A percentile compares a stretch with the other conserved stretches of the same genome.
Evolutionary conservation across 1,139 yeast genomes (phyloP).

Genomic region (Lodderomyces parapsilosis): DNA sequence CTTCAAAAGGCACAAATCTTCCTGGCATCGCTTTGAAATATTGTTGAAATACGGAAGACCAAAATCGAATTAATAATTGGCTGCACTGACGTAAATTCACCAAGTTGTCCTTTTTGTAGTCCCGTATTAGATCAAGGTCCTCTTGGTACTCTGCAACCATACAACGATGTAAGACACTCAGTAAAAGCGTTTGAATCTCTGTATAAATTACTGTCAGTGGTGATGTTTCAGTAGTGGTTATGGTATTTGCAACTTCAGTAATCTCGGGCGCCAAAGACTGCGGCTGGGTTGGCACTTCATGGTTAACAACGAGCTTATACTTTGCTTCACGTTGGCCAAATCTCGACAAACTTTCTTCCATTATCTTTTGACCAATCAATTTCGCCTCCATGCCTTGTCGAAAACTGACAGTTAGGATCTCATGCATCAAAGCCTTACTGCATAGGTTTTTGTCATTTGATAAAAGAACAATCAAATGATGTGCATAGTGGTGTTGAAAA

Average conservation of each 20-base stretch:
- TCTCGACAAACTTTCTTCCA: constrained; percentile 36
- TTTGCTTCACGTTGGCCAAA: constrained; percentile 16
- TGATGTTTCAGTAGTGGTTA: background rate
- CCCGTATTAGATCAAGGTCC: constrained; percentile 48
- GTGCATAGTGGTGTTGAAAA: constrained; percentile 41
- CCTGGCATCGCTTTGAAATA: constrained; percentile 28
- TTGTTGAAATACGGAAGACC: constrained; percentile 59
- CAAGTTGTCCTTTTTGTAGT: constrained; percentile 39
- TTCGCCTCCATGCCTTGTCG: background rate
- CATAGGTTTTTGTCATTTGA: constrained; percentile 87
- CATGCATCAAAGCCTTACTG: constrained; percentile 69
- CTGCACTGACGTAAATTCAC: constrained; percentile 42
- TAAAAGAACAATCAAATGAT: constrained; percentile 57
- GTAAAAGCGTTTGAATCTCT: constrained; percentile 44
- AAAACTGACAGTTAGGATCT: constrained; percentile 45
- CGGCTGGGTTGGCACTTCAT: background rate
- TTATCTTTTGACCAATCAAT: constrained; percentile 52
- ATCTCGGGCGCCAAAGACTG: background rate
- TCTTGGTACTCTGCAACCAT: constrained; percentile 60
- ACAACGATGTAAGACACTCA: constrained; percentile 50
- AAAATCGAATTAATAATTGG: constrained; percentile 42
- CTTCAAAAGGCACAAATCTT: constrained; percentile 27
- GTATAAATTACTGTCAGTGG: constrained; percentile 18
- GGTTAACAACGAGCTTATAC: background rate
- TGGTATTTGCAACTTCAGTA: background rate